Conservation (phyloP, 2,329 filamentous ascomycete species). For the Cordyceps fumosorosea region DNA sequence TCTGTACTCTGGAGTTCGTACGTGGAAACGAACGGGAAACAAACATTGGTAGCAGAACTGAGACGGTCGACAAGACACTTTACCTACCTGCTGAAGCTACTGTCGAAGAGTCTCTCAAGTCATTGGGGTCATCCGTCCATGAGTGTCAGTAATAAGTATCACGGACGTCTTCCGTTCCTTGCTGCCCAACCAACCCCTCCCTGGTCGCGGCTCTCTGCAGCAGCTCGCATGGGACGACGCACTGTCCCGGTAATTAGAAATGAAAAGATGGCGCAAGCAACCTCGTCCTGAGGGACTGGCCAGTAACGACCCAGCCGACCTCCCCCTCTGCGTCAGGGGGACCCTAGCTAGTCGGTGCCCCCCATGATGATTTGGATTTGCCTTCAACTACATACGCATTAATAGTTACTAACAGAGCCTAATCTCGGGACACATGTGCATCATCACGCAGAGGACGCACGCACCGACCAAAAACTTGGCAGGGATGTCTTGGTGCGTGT, state of each 20-base stretch:
- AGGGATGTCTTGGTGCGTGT: background rate
- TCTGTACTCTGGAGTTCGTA: too few relatives aligned
- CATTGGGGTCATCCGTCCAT: too few relatives aligned
- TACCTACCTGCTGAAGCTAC: too few relatives aligned
- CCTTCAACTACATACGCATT: too few relatives aligned
- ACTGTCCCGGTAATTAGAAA: background rate
- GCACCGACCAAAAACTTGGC: slow-evolving; percentile 1
- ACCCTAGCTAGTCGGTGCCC: background rate
- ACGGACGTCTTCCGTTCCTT: background rate
- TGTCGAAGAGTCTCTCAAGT: too few relatives aligned
- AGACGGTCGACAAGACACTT: too few relatives aligned
- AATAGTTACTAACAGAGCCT: background rate
- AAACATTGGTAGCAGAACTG: too few relatives aligned
- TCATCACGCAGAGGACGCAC: background rate
- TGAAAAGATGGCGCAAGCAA: background rate
- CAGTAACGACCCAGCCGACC: background rate
- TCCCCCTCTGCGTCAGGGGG: background rate
- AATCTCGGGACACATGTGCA: background rate
- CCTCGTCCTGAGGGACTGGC: background rate
- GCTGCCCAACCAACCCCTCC: background rate
- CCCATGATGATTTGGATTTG: background rate
- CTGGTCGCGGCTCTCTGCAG: background rate
- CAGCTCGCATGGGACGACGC: background rate
- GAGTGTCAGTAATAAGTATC: too few relatives aligned
- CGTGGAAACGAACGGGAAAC: background rate